Evolutionary conservation across 2,329 filamentous ascomycete genomes (phyloP), one percentile per base, ranked within the genome.

Genomic region (Emmonsiellopsis sp.): DNA sequence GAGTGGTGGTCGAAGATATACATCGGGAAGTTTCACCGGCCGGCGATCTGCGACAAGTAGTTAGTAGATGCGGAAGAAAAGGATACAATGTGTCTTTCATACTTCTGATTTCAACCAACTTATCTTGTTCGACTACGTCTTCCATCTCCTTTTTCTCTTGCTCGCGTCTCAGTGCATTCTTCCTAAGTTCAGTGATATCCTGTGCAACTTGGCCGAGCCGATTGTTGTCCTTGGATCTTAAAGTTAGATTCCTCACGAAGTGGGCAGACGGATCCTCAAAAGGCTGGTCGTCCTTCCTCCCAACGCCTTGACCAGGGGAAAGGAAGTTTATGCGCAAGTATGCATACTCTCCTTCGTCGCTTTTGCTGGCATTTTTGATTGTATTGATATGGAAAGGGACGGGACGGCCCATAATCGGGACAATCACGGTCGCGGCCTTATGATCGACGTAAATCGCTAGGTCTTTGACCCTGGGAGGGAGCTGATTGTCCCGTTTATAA

Each of bases 121-220:
- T 98, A 69, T 98, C 93, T 70, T 98, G 93, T 72, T 97, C 93
- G 5, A 98, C 91, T 20, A 98, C 93, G 70, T 98, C 93, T 68
- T 98, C 93, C 87, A 98, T 87, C 63, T 98, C 92, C 75, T 98
- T 98, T 82, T 97, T 96, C 72, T 96, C 92, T 65, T 96, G 91
- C 70, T 98, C 93, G 63, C 89, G 87, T 71, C 95, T 91, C 42
- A 89, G 82, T 5, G 88, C 84, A 61, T 92, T 89, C 67, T 93
- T 95, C 76, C 96, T 95, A 77, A 98, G 85, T 65, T 96, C 93
- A 9, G 89, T 92, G 63, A 98, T 97, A 65, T 95, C 88, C 57
- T 87, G 87, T 10, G 90, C 86, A 61, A 98, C 93, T 63, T 94
- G 89, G 55, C 89, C 86, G 68, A 98, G 90, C 58, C 92, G 84